Evolutionary conservation across 352 stramenopile species (phyloP), one percentile per base, ranked within the genome.

Genomic region (Phytopythium litorale): DNA sequence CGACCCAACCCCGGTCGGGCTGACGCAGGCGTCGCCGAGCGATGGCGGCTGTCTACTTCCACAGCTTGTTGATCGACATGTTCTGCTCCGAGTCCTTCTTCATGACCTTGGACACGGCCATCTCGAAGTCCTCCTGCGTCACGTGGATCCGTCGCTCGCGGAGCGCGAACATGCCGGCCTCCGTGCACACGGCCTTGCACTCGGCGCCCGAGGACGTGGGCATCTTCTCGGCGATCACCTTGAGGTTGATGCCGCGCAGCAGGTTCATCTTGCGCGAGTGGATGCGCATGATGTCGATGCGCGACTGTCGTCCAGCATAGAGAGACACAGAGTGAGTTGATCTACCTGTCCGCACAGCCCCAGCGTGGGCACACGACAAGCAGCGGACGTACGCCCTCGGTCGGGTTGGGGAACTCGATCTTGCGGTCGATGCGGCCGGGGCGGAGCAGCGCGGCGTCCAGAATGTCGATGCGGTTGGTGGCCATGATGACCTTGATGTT

Each of bases 111-210:
- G 92, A 98, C 28, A 99, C 97, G 13, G 98, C 97, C 97, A 99
- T 99, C 78, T 99, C 97, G 77, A 99, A 99, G 83, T 99, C 97
- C 84, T 99, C 97, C 74, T 99, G 98, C 30, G 98, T 99, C 28
- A 99, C 98, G 84, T 99, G 98, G 57, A 99, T 98, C 62, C 98
- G 90, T 66, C 97, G 89, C 84, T 99, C 98, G 66, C 98, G 87
- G 45, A 99, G 77, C n/a, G 98, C 98, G 87, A 99, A 99, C 98
- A 99, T 99, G 54, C 98, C 98, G 16, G 98, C 98, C 72, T 99
- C 98, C 46, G 97, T 99, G 80, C 98, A 99, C 37, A 99, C 97
- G 32, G 97, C 97, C 70, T 99, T 99, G 84, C 97, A 99, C 81
- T 99, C 98, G 35, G 98, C 98, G 48, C 98, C 98, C 13, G 92